A percentile compares a stretch with the other conserved stretches of the same genome.
phyloP scores from a whole-genome alignment of 1,139 yeast genomes.

The Kurtzmaniella quercitrusa region DNA sequence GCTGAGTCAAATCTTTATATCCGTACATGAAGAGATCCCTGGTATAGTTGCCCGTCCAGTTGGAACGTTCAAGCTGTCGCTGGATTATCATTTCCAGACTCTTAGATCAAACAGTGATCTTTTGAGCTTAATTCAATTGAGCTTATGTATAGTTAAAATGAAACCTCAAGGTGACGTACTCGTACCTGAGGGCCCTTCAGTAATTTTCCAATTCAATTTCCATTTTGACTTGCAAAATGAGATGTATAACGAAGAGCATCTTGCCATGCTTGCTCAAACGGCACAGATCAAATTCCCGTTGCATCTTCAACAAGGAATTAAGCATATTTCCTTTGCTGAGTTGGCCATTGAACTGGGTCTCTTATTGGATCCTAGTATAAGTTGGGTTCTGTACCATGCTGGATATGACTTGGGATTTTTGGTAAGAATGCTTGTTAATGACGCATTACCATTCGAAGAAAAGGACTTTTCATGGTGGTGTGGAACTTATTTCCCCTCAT shows the following conservation, averaged over 20 bases:
- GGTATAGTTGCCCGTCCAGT: constrained; percentile 96
- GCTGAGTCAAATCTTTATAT: constrained; percentile 55
- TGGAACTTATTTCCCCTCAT: constrained; percentile 69
- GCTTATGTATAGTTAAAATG: constrained; percentile 77
- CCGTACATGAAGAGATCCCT: constrained; percentile 89
- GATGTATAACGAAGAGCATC: constrained; percentile 79
- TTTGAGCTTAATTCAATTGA: constrained; percentile 79
- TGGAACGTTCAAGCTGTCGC: constrained; percentile 86
- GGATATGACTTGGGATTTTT: constrained; percentile 95
- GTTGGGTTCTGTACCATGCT: constrained; percentile 91
- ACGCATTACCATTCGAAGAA: constrained; percentile 76
- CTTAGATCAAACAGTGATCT: constrained; percentile 88
- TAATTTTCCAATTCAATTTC: constrained; percentile 95
- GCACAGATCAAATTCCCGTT: constrained; percentile 80
- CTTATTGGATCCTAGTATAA: constrained; percentile 63
- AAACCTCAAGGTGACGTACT: constrained; percentile 62
- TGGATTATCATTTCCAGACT: constrained; percentile 95
- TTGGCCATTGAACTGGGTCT: constrained; percentile 82
- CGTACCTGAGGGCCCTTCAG: constrained; percentile 39
- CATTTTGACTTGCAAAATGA: constrained; percentile 69
- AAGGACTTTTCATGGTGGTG: constrained; percentile 75
- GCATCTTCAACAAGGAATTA: constrained; percentile 77
- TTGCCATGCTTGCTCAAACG: constrained; percentile 63
- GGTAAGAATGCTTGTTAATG: constrained; percentile 70
- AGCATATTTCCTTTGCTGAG: constrained; percentile 78